Evolutionary conservation across 1,139 yeast species (phyloP), one percentile per base, ranked within the genome.

Genomic region (Suhomyces bolitotheri): DNA sequence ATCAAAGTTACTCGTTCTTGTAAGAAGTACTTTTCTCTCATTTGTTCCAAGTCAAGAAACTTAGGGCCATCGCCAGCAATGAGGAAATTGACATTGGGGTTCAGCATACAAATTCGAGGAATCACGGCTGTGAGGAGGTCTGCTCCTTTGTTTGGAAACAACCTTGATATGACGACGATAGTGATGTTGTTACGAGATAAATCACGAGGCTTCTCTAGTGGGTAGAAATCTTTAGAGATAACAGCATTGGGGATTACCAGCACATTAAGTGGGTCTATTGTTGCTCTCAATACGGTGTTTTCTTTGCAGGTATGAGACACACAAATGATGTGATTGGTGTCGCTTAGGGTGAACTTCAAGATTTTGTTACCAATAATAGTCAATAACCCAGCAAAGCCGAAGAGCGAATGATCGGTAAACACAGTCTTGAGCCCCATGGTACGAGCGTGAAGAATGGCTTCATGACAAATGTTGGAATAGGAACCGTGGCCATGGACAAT

Each of bases 11-110:
- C 97, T 32, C 96, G 70, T 39, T 92, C 96, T 54, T 92, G 97
- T 15, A 94, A 64, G 47, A 88, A 80, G 57, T 82, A 76, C 44
- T 80, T 77, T 58, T 94, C 99, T 37, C 96, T 73, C 92, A 90
- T 90, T 56, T 94, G 98, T 56, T 90, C 97, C 40, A 94, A 65
- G 49, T 92, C 97, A 11, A 92, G 77, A 50, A 85, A 90, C 51
- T 88, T 87, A 1, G 99, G 99, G 0, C 99, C 99, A 57, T 89
- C 95, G 4, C 99, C 99, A 2, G 97, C 99, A 35, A 94, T 80
- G 5, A 90, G 60, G 49, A 94, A 90, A 36, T 79, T 76, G 2
- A 89, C 94, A 8, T 77, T 73, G 0, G 79, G 73, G 41, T 82
- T 76, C 8, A 65, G 60, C 5, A 66, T 56, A 54, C 98, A 92